phyloP scores from a whole-genome alignment of 495 filamentous ascomycete species.

The Hyphodiscus hymeniophilus region DNA sequence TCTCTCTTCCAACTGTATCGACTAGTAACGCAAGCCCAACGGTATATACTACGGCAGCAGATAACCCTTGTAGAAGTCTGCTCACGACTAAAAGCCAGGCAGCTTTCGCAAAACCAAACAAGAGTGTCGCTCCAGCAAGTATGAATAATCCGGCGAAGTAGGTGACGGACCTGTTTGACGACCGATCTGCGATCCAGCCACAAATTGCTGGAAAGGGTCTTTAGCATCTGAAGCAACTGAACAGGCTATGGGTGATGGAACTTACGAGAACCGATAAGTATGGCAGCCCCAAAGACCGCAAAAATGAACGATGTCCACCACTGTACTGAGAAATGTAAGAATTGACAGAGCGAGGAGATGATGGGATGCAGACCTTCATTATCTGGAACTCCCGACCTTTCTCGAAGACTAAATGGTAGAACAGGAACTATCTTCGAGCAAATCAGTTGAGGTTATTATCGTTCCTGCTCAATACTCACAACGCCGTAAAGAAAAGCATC shows the following conservation, averaged over 20 bases:
- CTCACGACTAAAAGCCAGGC: conserved; percentile 52
- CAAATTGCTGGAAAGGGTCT: not conserved
- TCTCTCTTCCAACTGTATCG: conserved; percentile 60
- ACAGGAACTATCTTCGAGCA: too few relatives aligned
- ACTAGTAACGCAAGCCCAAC: conserved; percentile 72
- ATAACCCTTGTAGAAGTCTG: conserved; percentile 64
- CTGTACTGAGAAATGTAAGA: too few relatives aligned
- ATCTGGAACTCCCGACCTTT: too few relatives aligned
- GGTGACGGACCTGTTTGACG: not conserved
- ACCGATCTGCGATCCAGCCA: not conserved
- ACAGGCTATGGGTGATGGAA: not conserved
- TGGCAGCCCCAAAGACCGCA: not conserved
- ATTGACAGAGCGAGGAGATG: too few relatives aligned
- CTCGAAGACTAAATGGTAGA: too few relatives aligned
- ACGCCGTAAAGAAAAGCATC: too few relatives aligned
- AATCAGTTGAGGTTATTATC: too few relatives aligned
- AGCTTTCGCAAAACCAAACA: not conserved
- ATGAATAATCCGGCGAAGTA: not conserved
- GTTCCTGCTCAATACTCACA: too few relatives aligned
- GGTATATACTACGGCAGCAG: conserved; percentile 72
- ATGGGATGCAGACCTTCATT: too few relatives aligned
- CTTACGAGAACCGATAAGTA: not conserved
- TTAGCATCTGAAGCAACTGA: not conserved
- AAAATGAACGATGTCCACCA: not conserved
- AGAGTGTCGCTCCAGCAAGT: not conserved